Evolutionary conservation across 2,329 filamentous ascomycete genomes (phyloP), one percentile per base, ranked within the genome.

Genomic region (Cladophialophora carrionii): DNA sequence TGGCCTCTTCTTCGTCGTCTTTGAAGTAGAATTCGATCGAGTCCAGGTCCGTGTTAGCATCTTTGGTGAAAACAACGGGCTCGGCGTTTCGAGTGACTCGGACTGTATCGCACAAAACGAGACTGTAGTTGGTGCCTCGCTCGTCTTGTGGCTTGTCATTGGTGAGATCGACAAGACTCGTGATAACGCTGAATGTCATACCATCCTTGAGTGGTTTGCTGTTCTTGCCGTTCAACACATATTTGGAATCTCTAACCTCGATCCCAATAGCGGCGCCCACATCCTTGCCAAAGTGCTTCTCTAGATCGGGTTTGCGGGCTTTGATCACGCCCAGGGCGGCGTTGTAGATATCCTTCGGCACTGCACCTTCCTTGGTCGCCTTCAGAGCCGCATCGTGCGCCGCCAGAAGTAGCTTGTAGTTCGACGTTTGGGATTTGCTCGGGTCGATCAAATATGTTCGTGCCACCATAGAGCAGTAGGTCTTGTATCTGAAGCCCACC

Each of bases 21-120:
- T 96, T 96, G 83, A 99, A 99, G 80, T 97, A 98, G 82, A 99
- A 99, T 0, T 94, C 96, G 46, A 94, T 94, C 3, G 92, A 92
- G 73, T 98, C 95, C 65, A 96, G 87, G 74, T 96, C 94, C 31
- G 91, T 90, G 1, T 93, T 88, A 0, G 94, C 93, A 75, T 97
- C 93, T 65, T 92, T 92, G 20, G 95, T 99, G 79, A 99, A 98
- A 31, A 97, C 88, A n/a, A 80, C 75, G 37, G 79, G 80, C 3
- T 82, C 80, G 62, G 74, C 78, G 22, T 51, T 51, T 5, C 86
- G 82, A 10, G 90, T 91, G 57, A 97, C 92, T 72, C 95, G 91
- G 52, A 99, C 89, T 0, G 96, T 99, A 78, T 99, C 95, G 1
- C 91, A 93, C 54, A 99, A 86, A 56, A 96, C 85, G 71, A 99